A percentile compares a stretch with the other conserved stretches of the same genome.
These are phyloP conservation scores for Bruguiera hainesii DNA, from an alignment of 441 rosid genomes.

Conservation along the genomic window DNA sequence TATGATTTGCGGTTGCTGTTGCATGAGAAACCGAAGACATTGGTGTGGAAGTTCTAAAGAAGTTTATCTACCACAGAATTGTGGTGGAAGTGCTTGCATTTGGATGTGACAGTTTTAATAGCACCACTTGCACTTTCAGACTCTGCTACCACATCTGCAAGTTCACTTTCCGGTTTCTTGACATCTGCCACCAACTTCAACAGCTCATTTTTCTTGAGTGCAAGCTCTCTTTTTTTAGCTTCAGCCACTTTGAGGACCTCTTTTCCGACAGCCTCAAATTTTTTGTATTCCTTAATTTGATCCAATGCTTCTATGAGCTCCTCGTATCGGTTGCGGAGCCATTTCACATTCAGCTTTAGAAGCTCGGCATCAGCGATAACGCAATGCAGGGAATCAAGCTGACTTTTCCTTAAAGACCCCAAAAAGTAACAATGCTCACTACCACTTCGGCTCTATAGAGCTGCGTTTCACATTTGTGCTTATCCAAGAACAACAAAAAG, in stretches of 20 bases:
- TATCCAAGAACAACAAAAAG: too few relatives aligned
- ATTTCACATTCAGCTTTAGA: constrained; percentile 9
- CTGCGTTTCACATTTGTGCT: too few relatives aligned
- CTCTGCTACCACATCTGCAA: background rate
- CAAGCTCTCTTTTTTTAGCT: background rate
- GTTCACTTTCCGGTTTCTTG: constrained; percentile 8
- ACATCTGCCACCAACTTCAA: constrained; percentile 9
- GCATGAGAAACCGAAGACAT: background rate
- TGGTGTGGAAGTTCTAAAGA: background rate
- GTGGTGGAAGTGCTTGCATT: constrained; percentile 9
- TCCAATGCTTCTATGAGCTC: constrained; percentile 11
- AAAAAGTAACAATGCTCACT: too few relatives aligned
- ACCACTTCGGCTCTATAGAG: too few relatives aligned
- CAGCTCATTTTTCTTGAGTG: constrained; percentile 11
- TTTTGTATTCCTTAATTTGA: background rate
- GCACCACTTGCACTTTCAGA: background rate
- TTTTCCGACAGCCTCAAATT: background rate
- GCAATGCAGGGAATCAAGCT: constrained; percentile 5
- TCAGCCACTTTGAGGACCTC: background rate
- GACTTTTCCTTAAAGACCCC: background rate
- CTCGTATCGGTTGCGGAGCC: constrained; percentile 12
- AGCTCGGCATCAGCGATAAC: constrained; percentile 13
- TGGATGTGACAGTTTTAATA: background rate
- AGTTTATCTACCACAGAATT: constrained; percentile 7
- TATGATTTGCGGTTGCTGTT: too few relatives aligned